Evolutionary conservation across 2,329 filamentous ascomycete species (phyloP).

Genomic region (Teratosphaeriaceae sp.): DNA sequence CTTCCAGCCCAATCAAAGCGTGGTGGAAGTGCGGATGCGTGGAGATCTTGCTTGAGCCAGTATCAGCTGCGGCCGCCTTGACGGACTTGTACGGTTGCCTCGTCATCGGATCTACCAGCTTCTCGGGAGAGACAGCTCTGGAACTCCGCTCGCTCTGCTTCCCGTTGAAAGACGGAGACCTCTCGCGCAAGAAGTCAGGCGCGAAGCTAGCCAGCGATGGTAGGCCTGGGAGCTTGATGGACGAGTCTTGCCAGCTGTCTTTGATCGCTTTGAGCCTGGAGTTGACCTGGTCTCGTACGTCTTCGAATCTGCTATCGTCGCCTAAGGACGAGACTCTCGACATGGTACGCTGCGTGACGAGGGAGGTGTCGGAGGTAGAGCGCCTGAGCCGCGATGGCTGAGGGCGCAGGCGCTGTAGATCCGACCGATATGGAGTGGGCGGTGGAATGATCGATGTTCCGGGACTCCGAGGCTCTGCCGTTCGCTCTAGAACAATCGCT

Average conservation of each 20-base stretch:
- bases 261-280: conserved; percentile 83
- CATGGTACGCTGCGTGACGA: conserved; percentile 64
- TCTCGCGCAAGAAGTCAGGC: conserved; percentile 26
- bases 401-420: conserved; percentile 14
- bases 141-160: conserved; percentile 6
- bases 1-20: conserved; percentile 63
- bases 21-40: conserved; percentile 46
- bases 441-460: too few species aligned
- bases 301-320: conserved; percentile 72
- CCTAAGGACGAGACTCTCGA: conserved; percentile 78
- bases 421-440: conserved; percentile 13
- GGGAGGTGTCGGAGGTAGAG: conserved; percentile 69
- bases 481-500: too few species aligned
- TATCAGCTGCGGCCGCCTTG: conserved; percentile 16
- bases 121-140: neutral
- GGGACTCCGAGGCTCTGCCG: conserved; percentile 2
- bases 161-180: conserved; percentile 15
- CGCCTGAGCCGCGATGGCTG: conserved; percentile 42
- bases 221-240: conserved; percentile 53
- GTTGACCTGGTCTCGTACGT: conserved; percentile 80
- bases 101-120: conserved; percentile 21
- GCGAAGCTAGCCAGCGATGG: conserved; percentile 33
- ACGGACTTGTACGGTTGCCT: conserved; percentile 19
- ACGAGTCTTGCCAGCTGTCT: conserved; percentile 80
- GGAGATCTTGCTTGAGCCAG: conserved; percentile 18